A percentile compares a stretch with the other conserved stretches of the same genome.
Evolutionary conservation across 2,329 filamentous ascomycete genomes (phyloP).

Genomic region (Fusarium kyushuense): DNA sequence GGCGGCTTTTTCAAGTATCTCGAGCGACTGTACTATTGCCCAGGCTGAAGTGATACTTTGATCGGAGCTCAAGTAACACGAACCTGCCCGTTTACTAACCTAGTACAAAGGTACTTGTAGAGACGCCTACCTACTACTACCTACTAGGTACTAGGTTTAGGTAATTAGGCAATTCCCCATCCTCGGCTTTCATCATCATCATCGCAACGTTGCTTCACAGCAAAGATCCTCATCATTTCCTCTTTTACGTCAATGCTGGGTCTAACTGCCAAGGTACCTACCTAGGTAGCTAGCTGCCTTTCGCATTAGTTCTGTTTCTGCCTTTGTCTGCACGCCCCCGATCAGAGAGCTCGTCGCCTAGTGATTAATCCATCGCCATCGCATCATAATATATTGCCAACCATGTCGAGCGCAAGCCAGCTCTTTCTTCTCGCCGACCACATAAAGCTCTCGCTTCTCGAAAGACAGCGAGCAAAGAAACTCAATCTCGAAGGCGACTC

Average conservation of each 20-base stretch:
- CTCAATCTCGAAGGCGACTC: slow-evolving; percentile 82
- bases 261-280: neutral
- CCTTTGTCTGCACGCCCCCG: neutral
- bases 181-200: slow-evolving; percentile 34
- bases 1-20: neutral
- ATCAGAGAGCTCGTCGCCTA: slow-evolving; percentile 2
- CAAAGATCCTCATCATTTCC: neutral
- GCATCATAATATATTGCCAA: slow-evolving; percentile 8
- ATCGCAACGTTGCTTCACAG: neutral
- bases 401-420: slow-evolving; percentile 71
- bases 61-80: slow-evolving; percentile 2
- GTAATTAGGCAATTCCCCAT: too few species aligned
- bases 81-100: too few species aligned
- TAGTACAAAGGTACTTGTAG: too few species aligned
- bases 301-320: neutral
- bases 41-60: slow-evolving; percentile 19
- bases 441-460: slow-evolving; percentile 94
- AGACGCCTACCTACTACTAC: too few species aligned
- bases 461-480: slow-evolving; percentile 86
- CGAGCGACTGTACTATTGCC: neutral
- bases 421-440: slow-evolving; percentile 95
- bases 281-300: neutral
- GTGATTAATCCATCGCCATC: slow-evolving; percentile 8
- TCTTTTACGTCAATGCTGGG: neutral
- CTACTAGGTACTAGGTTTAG: too few species aligned